A percentile compares a stretch with the other conserved stretches of the same genome.
phyloP scores from a whole-genome alignment of 768 basidiomycete species.

The Candolleomyces aberdarensis region DNA sequence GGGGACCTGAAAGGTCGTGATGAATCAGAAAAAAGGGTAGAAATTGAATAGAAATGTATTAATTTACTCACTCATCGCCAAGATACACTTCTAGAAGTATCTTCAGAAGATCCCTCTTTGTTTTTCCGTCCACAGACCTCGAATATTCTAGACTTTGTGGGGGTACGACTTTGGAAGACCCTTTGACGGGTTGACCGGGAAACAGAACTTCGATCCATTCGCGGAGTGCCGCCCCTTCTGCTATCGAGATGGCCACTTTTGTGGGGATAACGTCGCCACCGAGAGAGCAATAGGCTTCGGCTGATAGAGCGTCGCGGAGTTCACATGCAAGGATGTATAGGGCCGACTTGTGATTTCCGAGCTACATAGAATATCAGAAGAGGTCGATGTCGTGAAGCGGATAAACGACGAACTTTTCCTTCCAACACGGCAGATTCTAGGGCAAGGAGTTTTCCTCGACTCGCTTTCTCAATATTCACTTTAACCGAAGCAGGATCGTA shows the following conservation, averaged over 20 bases:
- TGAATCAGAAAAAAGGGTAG: background rate
- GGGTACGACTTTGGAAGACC: slow-evolving; percentile 11
- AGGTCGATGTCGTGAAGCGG: background rate
- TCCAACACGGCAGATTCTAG: slow-evolving; percentile 79
- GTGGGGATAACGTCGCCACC: slow-evolving; percentile 72
- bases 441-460: slow-evolving; percentile 50
- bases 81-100: slow-evolving; percentile 81
- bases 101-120: slow-evolving; percentile 60
- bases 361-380: slow-evolving; percentile 15
- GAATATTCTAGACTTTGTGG: slow-evolving; percentile 15
- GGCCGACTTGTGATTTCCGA: slow-evolving; percentile 55
- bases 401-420: slow-evolving; percentile 57
- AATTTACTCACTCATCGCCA: slow-evolving; percentile 59
- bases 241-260: slow-evolving; percentile 50
- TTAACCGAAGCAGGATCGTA: slow-evolving; percentile 57
- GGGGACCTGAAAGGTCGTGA: slow-evolving; percentile 14
- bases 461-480: slow-evolving; percentile 7
- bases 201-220: slow-evolving; percentile 53
- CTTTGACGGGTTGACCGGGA: slow-evolving; percentile 19
- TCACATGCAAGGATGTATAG: slow-evolving; percentile 66
- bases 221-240: slow-evolving; percentile 45
- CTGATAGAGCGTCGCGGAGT: slow-evolving; percentile 70
- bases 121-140: slow-evolving; percentile 41
- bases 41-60: slow-evolving; percentile 2
- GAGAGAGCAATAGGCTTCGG: slow-evolving; percentile 83